These are phyloP conservation scores for Globisporangium yorkense DNA, from an alignment of 352 stramenopile species.

Conservation along the genomic window DNA sequence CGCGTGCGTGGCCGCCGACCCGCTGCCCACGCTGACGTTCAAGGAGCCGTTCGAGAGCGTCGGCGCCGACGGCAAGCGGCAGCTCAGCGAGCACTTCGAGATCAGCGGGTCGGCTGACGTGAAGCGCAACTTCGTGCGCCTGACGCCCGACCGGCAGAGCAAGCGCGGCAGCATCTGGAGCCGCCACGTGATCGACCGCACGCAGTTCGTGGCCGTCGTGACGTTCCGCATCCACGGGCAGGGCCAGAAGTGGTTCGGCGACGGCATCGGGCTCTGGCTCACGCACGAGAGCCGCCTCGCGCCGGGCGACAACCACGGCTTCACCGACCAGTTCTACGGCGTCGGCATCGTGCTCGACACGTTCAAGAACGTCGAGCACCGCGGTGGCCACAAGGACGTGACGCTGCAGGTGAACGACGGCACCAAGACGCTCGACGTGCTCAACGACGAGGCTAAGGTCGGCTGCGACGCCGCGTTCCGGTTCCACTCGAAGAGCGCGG, in stretches of 20 bases:
- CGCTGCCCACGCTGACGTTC: constrained; percentile 34
- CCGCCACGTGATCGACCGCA: constrained; percentile 29
- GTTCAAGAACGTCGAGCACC: constrained; percentile 76
- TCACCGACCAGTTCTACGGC: constrained; percentile 62
- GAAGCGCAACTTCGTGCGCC: constrained; percentile 79
- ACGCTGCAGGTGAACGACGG: constrained; percentile 77
- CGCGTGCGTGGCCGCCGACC: constrained; percentile 7
- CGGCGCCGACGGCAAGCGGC: constrained; percentile 38
- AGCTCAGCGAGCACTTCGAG: constrained; percentile 53
- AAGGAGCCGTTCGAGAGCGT: constrained; percentile 59
- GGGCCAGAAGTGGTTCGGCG: constrained; percentile 73
- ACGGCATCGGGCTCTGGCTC: constrained; percentile 72
- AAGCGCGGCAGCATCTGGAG: constrained; percentile 75
- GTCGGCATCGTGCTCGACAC: constrained; percentile 76
- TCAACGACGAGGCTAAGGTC: constrained; percentile 69
- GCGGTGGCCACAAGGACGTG: constrained; percentile 75
- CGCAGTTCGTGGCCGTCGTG: constrained; percentile 56
- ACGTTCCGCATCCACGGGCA: constrained; percentile 76
- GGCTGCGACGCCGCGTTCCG: constrained; percentile 74
- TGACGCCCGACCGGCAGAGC: constrained; percentile 77
- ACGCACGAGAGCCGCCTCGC: constrained; percentile 46
- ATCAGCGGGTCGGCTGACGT: constrained; percentile 59
- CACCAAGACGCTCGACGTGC: constrained; percentile 53
- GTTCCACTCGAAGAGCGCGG: constrained; percentile 63
- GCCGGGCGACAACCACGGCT: constrained; percentile 70